Evolutionary conservation across 2,329 filamentous ascomycete species (phyloP).

Genomic region (Rutstroemia sydowiana): DNA sequence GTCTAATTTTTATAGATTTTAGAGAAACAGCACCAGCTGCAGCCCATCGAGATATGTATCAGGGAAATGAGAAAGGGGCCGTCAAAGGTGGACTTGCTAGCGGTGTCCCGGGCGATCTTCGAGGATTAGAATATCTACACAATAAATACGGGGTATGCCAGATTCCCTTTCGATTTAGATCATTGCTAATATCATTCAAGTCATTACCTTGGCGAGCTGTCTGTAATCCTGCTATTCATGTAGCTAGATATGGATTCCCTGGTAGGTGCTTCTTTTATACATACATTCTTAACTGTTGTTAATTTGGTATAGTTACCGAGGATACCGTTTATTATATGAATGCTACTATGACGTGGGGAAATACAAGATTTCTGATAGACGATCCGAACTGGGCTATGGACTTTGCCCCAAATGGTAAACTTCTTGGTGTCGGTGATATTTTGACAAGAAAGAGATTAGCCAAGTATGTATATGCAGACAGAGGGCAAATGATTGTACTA

Average conservation of each 20-base stretch:
- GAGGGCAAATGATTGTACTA: not conserved
- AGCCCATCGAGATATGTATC: slow-evolving; percentile 79
- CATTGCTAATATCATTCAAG: not conserved
- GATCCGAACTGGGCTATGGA: slow-evolving; percentile 60
- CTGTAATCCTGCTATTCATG: slow-evolving; percentile 63
- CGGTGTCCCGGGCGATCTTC: slow-evolving; percentile 66
- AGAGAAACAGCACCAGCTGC: slow-evolving; percentile 80
- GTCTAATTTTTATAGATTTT: slow-evolving; percentile 52
- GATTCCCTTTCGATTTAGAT: not conserved
- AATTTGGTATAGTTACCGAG: slow-evolving; percentile 46
- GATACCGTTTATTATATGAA: slow-evolving; percentile 72
- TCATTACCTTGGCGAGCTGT: slow-evolving; percentile 63
- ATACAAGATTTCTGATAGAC: slow-evolving; percentile 51
- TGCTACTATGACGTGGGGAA: slow-evolving; percentile 33
- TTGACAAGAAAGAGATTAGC: slow-evolving; percentile 61
- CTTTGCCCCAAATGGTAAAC: slow-evolving; percentile 59
- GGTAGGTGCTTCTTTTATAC: slow-evolving; percentile 15
- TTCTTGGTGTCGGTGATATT: slow-evolving; percentile 51
- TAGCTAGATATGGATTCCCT: slow-evolving; percentile 66
- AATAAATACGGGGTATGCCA: slow-evolving; percentile 53
- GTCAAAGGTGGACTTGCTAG: slow-evolving; percentile 66
- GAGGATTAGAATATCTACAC: slow-evolving; percentile 74
- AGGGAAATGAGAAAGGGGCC: slow-evolving; percentile 58
- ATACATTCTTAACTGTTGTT: slow-evolving; percentile 13
- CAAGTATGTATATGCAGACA: slow-evolving; percentile 29